Conservation (phyloP, 306 rosid genomes). For the Quercus suber region DNA sequence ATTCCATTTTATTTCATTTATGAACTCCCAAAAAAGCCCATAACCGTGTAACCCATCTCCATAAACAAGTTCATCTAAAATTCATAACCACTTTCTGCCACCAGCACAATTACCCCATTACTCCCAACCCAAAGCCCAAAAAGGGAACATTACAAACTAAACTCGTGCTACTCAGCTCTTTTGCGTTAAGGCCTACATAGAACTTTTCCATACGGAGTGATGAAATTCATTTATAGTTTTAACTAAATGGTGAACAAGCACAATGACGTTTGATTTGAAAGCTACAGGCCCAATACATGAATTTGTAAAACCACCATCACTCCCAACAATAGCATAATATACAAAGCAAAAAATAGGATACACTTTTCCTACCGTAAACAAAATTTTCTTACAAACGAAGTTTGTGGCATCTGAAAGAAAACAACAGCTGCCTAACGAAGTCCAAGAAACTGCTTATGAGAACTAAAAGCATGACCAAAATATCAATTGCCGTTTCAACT, state of each 20-base stretch:
- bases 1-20: too few species aligned
- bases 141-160: too few species aligned
- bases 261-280: background rate
- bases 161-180: too few species aligned
- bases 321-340: conserved; percentile 4
- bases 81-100: too few species aligned
- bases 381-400: conserved; percentile 27
- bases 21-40: too few species aligned
- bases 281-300: background rate
- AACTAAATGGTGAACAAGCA: background rate
- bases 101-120: too few species aligned
- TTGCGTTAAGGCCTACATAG: too few species aligned
- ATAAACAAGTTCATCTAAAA: too few species aligned
- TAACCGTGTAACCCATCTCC: too few species aligned
- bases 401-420: conserved; percentile 13
- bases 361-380: conserved; percentile 16
- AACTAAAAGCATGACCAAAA: conserved; percentile 18
- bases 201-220: too few species aligned
- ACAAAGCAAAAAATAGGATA: conserved; percentile 12
- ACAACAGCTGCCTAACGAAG: conserved; percentile 24
- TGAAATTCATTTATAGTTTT: too few species aligned
- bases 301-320: background rate
- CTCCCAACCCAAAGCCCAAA: too few species aligned
- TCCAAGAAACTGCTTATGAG: conserved; percentile 11
- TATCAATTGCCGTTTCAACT: background rate